Base-by-base conservation (phyloP, 148 eudicot species). In the Agrostemma githago region DNA sequence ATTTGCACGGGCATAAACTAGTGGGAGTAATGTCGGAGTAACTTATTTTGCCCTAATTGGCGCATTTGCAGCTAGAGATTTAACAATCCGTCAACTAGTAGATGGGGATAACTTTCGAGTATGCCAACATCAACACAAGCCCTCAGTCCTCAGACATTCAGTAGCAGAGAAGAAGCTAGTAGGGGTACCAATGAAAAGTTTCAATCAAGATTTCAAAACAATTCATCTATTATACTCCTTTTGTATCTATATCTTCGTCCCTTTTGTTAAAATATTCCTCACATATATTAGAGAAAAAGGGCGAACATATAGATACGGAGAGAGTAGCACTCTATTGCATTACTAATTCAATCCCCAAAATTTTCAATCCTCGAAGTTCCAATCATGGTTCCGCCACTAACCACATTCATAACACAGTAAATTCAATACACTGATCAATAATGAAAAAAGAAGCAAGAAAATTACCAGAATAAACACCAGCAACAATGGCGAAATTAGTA, bases 401-500 rank as follows among this genome's bases (percentile, higher is more conserved):
- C 3, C 66, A 62, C 66, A 62, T 1, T 0, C 12, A 9, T 62
- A 26, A 21, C 37, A 62, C 66, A 62, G 41, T 19, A 26, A 21
- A 66, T 41, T 41, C 14, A 11, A 61, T 54, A 16, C 3, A 60
- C 3, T 8, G 40, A 42, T 3, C 3, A 39, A 38, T 1, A 9
- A 51, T 11, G 26, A 7, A 43, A 56, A 56, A 6, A 4, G 14
- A 48, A 3, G 14, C 38, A 62, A 62, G 17, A 54, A 16, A 16
- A 73, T 83, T 88, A 94, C 98, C 98, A 79, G 91, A 94, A 58
- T 94, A 94, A 77, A 88, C 86, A 34, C 89, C 97, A 34, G 93
- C 74, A 40, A 94, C 90, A 54, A 89, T 86, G 72, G 98, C 93
- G 46, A 88, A 81, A 86, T 94, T 91, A 54, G 98, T 72, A 19